A percentile compares a stretch with the other conserved stretches of the same genome.
These are phyloP conservation scores for Schizopora paradoxa DNA, from an alignment of 1,284 basidiomycete species.

Conservation along the genomic window DNA sequence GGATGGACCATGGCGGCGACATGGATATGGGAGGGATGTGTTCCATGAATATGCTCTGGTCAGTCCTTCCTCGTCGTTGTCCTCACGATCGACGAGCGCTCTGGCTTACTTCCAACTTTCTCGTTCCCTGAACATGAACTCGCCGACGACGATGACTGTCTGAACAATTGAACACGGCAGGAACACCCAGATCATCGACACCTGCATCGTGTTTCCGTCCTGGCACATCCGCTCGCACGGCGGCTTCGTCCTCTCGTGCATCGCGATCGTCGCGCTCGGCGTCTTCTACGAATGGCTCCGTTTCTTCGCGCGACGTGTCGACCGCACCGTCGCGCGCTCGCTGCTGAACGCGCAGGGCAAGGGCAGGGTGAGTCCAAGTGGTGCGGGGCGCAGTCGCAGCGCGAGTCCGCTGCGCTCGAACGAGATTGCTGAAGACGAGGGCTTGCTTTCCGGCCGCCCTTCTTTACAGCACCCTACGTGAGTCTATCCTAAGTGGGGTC, in stretches of 20 bases:
- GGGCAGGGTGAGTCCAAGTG: conserved; percentile 36
- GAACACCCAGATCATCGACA: conserved; percentile 72
- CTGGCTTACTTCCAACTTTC: conserved; percentile 18
- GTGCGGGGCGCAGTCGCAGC: conserved; percentile 39
- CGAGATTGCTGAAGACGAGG: conserved; percentile 51
- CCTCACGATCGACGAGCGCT: conserved; percentile 7
- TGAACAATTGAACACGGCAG: conserved; percentile 30
- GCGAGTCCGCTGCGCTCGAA: conserved; percentile 26
- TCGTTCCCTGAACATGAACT: background rate
- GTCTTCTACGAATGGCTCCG: conserved; percentile 74
- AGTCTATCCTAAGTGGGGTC: background rate
- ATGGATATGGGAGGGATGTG: conserved; percentile 51
- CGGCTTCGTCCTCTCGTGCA: conserved; percentile 55
- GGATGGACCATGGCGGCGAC: conserved; percentile 37
- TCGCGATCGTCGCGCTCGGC: conserved; percentile 57
- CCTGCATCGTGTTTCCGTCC: conserved; percentile 66
- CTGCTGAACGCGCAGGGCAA: conserved; percentile 40
- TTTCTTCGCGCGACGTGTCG: conserved; percentile 50
- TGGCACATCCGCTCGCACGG: conserved; percentile 64
- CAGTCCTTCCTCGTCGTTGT: conserved; percentile 12
- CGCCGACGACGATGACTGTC: conserved; percentile 3
- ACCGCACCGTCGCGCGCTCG: conserved; percentile 47
- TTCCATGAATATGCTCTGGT: conserved; percentile 71
- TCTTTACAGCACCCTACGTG: background rate
- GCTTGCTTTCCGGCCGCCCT: conserved; percentile 44